Evolutionary conservation across 257 asterid species (phyloP).

Genomic region (Penstemon davidsonii): DNA sequence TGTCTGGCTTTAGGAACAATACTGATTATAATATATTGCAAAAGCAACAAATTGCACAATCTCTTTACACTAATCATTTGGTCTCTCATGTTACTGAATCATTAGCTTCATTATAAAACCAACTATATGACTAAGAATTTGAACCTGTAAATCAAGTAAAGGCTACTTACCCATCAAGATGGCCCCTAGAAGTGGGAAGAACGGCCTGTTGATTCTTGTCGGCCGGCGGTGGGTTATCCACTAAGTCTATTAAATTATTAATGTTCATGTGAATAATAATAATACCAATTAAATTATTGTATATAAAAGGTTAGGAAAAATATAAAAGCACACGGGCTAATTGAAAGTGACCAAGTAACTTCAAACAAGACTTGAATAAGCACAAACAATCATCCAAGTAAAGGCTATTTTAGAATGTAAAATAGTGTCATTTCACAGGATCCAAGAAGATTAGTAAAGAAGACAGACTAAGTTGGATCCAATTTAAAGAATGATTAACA

Average conservation of each 20-base stretch:
- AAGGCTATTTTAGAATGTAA: neutral
- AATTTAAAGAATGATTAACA: constrained; percentile 17
- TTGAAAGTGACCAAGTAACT: neutral
- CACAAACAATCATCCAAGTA: constrained; percentile 2
- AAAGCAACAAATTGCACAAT: constrained; percentile 41
- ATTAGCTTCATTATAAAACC: constrained; percentile 42
- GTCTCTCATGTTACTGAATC: constrained; percentile 79
- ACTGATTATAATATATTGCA: constrained; percentile 30
- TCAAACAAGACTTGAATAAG: neutral
- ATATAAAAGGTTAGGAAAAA: neutral
- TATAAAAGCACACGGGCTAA: constrained; percentile 1
- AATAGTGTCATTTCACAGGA: constrained; percentile 11
- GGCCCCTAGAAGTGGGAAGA: constrained; percentile 60
- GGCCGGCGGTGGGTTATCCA: constrained; percentile 50
- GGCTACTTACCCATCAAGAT: constrained; percentile 38
- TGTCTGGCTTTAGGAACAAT: constrained; percentile 59
- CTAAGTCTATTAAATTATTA: constrained; percentile 32
- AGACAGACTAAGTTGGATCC: constrained; percentile 33
- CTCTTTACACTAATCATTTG: constrained; percentile 56
- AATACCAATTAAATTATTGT: neutral
- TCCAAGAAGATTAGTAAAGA: constrained; percentile 19
- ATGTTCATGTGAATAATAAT: constrained; percentile 26
- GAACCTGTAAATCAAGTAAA: constrained; percentile 43
- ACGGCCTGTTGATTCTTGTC: constrained; percentile 54
- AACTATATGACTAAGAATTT: constrained; percentile 43